phyloP scores from a whole-genome alignment of 2,329 filamentous ascomycete genomes.

The Neofusicoccum sp. region DNA sequence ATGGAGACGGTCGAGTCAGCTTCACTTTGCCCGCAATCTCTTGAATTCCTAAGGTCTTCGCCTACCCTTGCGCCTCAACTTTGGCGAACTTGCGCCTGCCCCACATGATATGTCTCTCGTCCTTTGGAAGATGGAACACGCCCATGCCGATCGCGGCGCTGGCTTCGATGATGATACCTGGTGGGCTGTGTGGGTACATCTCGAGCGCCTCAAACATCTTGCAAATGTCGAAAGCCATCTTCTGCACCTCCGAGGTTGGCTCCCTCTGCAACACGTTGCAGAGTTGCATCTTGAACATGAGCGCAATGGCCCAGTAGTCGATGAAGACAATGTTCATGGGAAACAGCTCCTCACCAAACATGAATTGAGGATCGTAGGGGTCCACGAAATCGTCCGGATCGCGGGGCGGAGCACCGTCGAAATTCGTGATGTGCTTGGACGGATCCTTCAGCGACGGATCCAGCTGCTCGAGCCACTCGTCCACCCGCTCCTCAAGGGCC shows the following conservation, averaged over 20 bases:
- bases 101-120: conserved; percentile 73
- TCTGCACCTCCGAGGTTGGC: conserved; percentile 54
- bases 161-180: conserved; percentile 67
- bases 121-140: conserved; percentile 74
- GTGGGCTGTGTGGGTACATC: conserved; percentile 66
- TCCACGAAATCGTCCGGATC: conserved; percentile 68
- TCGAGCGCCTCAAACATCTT: conserved; percentile 78
- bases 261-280: conserved; percentile 55
- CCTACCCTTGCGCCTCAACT: conserved; percentile 77
- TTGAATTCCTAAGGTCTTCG: conserved; percentile 22
- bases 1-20: conserved; percentile 6
- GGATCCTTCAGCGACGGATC: conserved; percentile 62
- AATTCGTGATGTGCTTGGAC: conserved; percentile 62
- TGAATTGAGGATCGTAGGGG: conserved; percentile 66
- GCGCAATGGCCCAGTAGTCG: conserved; percentile 74
- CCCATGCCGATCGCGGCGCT: conserved; percentile 77
- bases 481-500: conserved; percentile 42
- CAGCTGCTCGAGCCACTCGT: conserved; percentile 50
- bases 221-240: conserved; percentile 67
- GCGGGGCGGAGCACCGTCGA: conserved; percentile 53
- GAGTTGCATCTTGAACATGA: conserved; percentile 79
- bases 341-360: conserved; percentile 70
- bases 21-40: neutral
- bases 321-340: conserved; percentile 70
- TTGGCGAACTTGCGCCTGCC: conserved; percentile 73